These are phyloP conservation scores for Lodderomyces beijingensis DNA, from an alignment of 1,139 yeast species.

Conservation along the genomic window DNA sequence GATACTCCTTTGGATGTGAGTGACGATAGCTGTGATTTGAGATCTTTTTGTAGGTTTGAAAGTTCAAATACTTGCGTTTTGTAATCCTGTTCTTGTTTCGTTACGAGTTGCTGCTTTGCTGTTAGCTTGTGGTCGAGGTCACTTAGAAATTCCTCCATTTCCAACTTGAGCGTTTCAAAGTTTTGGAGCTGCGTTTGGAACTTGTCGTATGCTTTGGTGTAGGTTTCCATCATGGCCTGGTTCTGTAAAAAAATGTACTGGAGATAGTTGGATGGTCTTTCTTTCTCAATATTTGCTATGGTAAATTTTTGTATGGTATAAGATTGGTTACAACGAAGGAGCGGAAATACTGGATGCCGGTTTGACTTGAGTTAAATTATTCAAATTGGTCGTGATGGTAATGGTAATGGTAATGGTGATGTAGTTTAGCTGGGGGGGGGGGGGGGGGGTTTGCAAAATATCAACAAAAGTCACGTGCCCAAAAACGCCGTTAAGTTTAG, in stretches of 20 bases:
- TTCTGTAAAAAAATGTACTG: too few species aligned
- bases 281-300: too few species aligned
- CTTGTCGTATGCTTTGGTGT: conserved; percentile 11
- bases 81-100: conserved; percentile 6
- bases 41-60: conserved; percentile 1
- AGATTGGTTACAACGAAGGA: too few species aligned
- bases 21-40: not conserved
- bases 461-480: too few species aligned
- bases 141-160: conserved; percentile 8
- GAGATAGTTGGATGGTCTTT: too few species aligned
- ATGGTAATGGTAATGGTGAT: too few species aligned
- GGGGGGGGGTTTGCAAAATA: too few species aligned
- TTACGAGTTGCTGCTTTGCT: conserved; percentile 6
- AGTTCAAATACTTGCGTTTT: conserved; percentile 4
- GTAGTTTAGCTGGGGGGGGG: too few species aligned
- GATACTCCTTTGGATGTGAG: conserved; percentile 3
- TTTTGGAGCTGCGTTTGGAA: conserved; percentile 5
- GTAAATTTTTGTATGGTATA: not conserved
- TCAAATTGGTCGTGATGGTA: too few species aligned
- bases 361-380: too few species aligned
- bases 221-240: conserved; percentile 1
- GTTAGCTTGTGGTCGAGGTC: conserved; percentile 8
- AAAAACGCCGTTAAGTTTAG: too few species aligned
- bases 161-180: conserved; percentile 8
- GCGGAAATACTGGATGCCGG: too few species aligned